These are phyloP conservation scores for Tremella mesenterica DNA, from an alignment of 768 basidiomycete species.

Conservation along the genomic window DNA sequence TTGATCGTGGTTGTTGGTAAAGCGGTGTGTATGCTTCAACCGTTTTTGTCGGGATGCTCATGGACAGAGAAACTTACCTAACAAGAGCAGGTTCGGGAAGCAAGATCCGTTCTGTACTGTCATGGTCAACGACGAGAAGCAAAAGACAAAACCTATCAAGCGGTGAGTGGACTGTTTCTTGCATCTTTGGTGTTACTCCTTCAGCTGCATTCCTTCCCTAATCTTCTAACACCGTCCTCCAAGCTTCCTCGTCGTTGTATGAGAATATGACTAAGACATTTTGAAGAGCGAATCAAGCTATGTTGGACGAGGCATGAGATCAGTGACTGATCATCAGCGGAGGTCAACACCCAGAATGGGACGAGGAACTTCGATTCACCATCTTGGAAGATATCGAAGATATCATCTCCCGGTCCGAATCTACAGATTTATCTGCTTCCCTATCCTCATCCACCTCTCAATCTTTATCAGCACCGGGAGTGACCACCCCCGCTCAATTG, in stretches of 20 bases:
- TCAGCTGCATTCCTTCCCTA: background rate
- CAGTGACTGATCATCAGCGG: conserved; percentile 50
- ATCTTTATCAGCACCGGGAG: conserved; percentile 11
- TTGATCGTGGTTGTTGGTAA: conserved; percentile 77
- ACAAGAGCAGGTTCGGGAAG: conserved; percentile 79
- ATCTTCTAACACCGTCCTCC: background rate
- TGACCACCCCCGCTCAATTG: conserved; percentile 24
- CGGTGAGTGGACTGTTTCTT: conserved; percentile 41
- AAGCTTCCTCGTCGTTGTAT: too few relatives aligned
- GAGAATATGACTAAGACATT: too few relatives aligned
- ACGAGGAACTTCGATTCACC: conserved; percentile 75
- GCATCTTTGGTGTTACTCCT: background rate
- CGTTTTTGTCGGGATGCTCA: background rate
- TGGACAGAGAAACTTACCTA: conserved; percentile 57
- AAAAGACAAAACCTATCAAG: conserved; percentile 63
- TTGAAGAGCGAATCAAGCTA: background rate
- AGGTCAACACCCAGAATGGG: conserved; percentile 90
- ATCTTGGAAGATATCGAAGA: conserved; percentile 53
- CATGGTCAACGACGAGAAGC: conserved; percentile 56
- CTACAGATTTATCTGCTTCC: conserved; percentile 9
- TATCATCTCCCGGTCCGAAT: conserved; percentile 31
- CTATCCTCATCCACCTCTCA: conserved; percentile 14
- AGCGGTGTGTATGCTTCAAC: conserved; percentile 54
- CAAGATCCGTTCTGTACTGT: conserved; percentile 77
- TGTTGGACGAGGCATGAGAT: background rate